Evolutionary conservation across 768 basidiomycete species (phyloP), one percentile per base, ranked within the genome.

Genomic region (Boletus subcaerulescens): DNA sequence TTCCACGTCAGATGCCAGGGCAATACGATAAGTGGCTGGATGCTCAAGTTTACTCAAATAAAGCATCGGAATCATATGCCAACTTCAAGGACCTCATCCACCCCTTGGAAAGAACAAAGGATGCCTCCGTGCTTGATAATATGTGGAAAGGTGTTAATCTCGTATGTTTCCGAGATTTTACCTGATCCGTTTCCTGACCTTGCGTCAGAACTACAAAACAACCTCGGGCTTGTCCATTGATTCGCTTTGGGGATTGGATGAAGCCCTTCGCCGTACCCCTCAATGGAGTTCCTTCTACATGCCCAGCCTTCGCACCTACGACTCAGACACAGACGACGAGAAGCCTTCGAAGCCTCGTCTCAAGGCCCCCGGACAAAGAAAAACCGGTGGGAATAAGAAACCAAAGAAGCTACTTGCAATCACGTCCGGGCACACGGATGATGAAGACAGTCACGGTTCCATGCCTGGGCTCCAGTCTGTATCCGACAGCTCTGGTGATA

Each of bases 401-500:
- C 52, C 47, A 26, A 65, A 69, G 57, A 80, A 79, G 56, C 70
- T 67, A 5, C 76, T 83, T 52, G 78, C 80, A 6, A 80, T 84
- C 56, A 80, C 77, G n/a, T 70, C 76, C 42, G 81, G 77, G 3
- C 59, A 13, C 22, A 55, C 5, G 14, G 73, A 73, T 44, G 77
- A 72, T 10, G 75, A 72, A 9, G 77, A 77, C 36, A 75, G 73
- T 53, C 69, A 80, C 50, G 71, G 62, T 50, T 85, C 84, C 9
- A 86, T 91, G 85, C 90, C 90, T 3, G 76, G 66, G 0, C 75
- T 91, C 32, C 80, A 85, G 61, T 81, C 81, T 24, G 81, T 87
- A 13, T 88, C 88, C 8, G 83, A 85, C 49, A 80, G 80, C 3
- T 79, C 80, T 3, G 81, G 79, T 9, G 70, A 69, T 12, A 58